Evolutionary conservation across 1,284 basidiomycete species (phyloP), one percentile per base, ranked within the genome.

Genomic region (Bjerkandera adusta): DNA sequence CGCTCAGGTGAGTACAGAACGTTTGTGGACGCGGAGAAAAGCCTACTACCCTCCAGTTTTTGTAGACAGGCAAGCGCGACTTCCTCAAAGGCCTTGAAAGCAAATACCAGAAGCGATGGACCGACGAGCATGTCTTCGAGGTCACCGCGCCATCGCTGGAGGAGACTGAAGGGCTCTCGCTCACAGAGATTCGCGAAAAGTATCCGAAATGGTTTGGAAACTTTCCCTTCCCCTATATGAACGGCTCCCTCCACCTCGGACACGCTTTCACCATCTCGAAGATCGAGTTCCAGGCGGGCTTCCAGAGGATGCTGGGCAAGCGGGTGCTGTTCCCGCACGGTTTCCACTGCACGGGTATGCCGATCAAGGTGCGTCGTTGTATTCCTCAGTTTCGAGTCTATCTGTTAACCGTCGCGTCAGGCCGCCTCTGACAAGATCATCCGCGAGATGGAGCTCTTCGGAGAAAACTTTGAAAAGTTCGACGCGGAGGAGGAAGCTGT

Each of bases 211-310:
- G 93, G 92, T 91, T 98, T 62, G 95, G 94, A 47, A 97, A 85
- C 67, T 95, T 90, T 67, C 93, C 96, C 22, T 96, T 78, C 71
- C 90, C 93, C 2, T 99, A 99, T 77, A 98, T 98, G 93, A 99
- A 99, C 66, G 97, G 97, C 41, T 90, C 89, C 54, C 78, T 99
- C 57, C 97, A 99, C 68, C 77, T 99, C 27, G 97, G 97, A 34
- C 97, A 99, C 70, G 96, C 91, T 0, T 99, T 99, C 71, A 96
- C 95, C 34, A 92, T 99, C 68, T 95, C 92, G 52, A 99, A 99
- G 74, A 89, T 98, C 66, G 97, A 99, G 68, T 99, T 99, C 61
- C 85, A 88, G 1, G 88, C 95, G 33, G 97, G 97, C 18, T 99
- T 91, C 68, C 88, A 99, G 70, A 78, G 96, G 43, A 89, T 99